These are phyloP conservation scores for Aspergillus cristatus DNA, from an alignment of 495 filamentous ascomycete genomes.

Conservation along the genomic window DNA sequence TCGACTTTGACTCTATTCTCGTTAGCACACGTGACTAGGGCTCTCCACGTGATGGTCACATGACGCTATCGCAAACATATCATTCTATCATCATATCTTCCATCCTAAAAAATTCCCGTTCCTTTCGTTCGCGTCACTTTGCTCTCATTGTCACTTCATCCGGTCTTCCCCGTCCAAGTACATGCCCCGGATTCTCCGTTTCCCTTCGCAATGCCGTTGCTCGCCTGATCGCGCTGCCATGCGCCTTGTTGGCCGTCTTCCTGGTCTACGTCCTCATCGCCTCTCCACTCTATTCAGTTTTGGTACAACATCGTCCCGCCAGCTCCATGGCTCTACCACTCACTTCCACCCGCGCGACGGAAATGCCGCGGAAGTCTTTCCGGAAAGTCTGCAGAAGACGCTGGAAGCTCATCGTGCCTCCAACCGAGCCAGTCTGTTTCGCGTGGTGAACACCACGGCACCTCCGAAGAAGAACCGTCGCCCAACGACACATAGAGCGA, in stretches of 20 bases:
- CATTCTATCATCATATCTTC: too few species aligned
- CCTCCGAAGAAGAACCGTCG: background rate
- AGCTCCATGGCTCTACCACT: background rate
- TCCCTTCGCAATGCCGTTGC: constrained; percentile 11
- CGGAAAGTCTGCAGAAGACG: constrained; percentile 34
- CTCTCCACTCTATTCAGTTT: constrained; percentile 3
- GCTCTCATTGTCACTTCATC: too few species aligned
- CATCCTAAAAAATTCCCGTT: too few species aligned
- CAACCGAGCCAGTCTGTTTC: constrained; percentile 38
- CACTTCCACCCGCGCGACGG: too few species aligned
- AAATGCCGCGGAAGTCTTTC: constrained; percentile 15
- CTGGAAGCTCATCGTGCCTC: constrained; percentile 42
- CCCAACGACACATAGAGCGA: background rate
- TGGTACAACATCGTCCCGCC: background rate
- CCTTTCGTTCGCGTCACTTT: too few species aligned
- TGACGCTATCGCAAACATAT: too few species aligned
- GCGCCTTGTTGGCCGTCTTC: constrained; percentile 15
- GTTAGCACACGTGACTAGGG: too few species aligned
- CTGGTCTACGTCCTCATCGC: too few species aligned
- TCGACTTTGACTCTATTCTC: too few species aligned
- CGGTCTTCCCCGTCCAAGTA: too few species aligned
- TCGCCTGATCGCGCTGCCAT: constrained; percentile 16
- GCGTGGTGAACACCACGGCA: constrained; percentile 6
- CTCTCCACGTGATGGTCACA: too few species aligned
- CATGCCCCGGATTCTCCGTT: constrained; percentile 5